Evolutionary conservation across 441 rosid species (phyloP).

Genomic region (Mallotus japonicus): DNA sequence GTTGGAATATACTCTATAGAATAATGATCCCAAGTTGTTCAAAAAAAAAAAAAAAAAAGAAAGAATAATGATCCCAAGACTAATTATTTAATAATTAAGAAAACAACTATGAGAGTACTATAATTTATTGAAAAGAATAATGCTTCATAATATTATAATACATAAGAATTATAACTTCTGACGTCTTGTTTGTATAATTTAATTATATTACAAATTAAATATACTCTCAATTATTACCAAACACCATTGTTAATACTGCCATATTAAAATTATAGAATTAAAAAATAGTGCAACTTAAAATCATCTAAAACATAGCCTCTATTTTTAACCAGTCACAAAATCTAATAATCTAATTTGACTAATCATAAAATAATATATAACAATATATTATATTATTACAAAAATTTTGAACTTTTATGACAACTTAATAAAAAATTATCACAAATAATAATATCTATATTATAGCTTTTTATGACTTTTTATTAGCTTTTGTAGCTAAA

Average conservation of each 20-base stretch:
- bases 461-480: no score
- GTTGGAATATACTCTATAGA: constrained; percentile 11
- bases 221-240: background rate
- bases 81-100: constrained; percentile 8
- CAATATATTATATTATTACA: no score
- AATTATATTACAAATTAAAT: background rate
- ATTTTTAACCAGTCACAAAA: no score
- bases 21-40: constrained; percentile 11
- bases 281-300: no score
- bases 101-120: background rate
- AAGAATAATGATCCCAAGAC: constrained; percentile 5
- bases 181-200: background rate
- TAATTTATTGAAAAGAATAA: constrained; percentile 15
- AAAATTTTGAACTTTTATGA: no score
- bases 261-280: background rate
- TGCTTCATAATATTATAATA: background rate
- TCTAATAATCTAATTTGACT: no score
- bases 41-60: no score
- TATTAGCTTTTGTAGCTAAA: no score
- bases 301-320: no score
- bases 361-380: no score
- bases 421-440: no score
- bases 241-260: background rate
- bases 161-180: background rate
- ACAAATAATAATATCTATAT: no score